phyloP scores from a whole-genome alignment of 192 early-diverging fungal species.

The Allomyces javanicus region DNA sequence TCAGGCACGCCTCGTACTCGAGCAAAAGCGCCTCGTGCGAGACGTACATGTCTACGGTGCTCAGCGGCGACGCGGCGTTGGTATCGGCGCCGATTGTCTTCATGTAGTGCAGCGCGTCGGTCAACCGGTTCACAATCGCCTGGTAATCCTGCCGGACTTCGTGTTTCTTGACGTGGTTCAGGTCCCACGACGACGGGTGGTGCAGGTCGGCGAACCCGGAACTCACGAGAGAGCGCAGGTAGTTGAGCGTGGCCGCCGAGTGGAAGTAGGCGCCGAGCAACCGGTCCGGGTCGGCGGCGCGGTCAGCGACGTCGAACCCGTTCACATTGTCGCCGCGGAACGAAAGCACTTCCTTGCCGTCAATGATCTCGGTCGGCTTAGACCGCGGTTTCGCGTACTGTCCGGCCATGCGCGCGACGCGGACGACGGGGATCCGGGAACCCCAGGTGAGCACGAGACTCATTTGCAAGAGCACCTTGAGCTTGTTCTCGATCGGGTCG shows the following conservation, averaged over 20 bases:
- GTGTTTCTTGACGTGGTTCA: conserved; percentile 67
- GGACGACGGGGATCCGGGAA: conserved; percentile 71
- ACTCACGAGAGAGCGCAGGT: conserved; percentile 63
- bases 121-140: conserved; percentile 63
- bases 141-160: conserved; percentile 72
- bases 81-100: conserved; percentile 72
- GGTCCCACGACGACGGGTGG: conserved; percentile 68
- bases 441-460: conserved; percentile 89
- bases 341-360: conserved; percentile 63
- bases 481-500: conserved; percentile 78
- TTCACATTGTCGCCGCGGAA: conserved; percentile 98
- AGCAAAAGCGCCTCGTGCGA: conserved; percentile 92
- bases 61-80: conserved; percentile 24
- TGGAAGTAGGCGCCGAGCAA: conserved; percentile 87
- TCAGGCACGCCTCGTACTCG: conserved; percentile 79
- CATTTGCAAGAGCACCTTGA: conserved; percentile 96
- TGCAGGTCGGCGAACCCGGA: conserved; percentile 85
- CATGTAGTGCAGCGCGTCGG: conserved; percentile 87
- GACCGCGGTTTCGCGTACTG: conserved; percentile 98
- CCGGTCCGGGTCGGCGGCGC: conserved; percentile 82
- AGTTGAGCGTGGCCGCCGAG: conserved; percentile 90
- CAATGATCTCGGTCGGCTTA: conserved; percentile 65
- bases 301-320: conserved; percentile 65
- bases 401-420: conserved; percentile 95
- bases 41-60: conserved; percentile 74